Base-by-base conservation (phyloP, 148 eudicot species). In the Persicaria tinctoria region DNA sequence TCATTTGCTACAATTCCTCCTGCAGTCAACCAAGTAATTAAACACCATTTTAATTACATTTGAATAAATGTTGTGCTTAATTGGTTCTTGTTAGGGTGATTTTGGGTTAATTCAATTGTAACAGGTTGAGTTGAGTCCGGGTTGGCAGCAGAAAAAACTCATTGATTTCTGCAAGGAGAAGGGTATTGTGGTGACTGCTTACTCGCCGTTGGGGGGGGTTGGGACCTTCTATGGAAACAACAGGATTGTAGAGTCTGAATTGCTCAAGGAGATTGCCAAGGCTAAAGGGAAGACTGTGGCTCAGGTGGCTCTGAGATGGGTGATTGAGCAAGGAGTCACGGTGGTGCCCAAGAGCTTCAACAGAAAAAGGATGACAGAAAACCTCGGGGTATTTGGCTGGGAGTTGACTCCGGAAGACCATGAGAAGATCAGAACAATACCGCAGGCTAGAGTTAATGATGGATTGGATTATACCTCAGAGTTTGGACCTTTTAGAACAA, bases 111-210 rank as follows among this genome's bases (percentile, higher is more conserved):
- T 51, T 63, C 62, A 82, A 68, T 23, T 23, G 27, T 23, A 54
- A 80, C 17, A 87, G 91, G 91, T 86, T 74, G 94, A 90, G 74
- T 86, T 88, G 44, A 88, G 79, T 76, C 90, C 90, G 23, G 78
- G 78, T 63, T 88, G 91, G 88, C 91, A 88, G 77, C 94, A 88
- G 70, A 88, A 82, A 84, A 79, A 90, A 73, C 84, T 88, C 76
- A 83, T 70, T 78, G 82, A 88, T 18, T 86, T 81, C 82, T 86
- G 91, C 77, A 81, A 88, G 75, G 73, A 54, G 14, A 80, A 86
- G 1, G 82, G 80, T 44, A 82, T 88, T 54, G 49, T 83, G 6
- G 88, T 88, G 17, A 77, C 81, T 41, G 90, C 84, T 59, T 86
- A 80, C 74, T 81, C 90, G 50, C 80, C 87, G 13, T 74, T 90